A percentile compares a stretch with the other conserved stretches of the same genome.
Evolutionary conservation across 2,329 filamentous ascomycete species (phyloP).

Genomic region (Zymoseptoria tritici): DNA sequence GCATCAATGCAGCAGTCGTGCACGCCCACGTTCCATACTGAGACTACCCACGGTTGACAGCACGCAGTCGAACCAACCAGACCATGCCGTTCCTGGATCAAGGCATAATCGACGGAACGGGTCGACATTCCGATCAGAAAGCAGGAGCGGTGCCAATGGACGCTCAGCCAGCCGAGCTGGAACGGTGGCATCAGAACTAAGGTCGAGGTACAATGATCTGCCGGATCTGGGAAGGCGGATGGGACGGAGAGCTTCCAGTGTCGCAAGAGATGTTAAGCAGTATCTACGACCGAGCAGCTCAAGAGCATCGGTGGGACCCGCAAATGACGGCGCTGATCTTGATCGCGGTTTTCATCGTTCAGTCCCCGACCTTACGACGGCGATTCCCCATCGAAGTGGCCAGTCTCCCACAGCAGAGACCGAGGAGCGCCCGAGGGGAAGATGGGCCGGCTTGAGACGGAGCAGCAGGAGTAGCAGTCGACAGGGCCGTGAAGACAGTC

Average conservation of each 20-base stretch:
- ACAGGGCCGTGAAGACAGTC: neutral
- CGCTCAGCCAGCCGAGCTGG: conserved; percentile 16
- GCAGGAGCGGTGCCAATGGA: conserved; percentile 10
- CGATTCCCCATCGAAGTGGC: conserved; percentile 19
- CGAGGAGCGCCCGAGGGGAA: conserved; percentile 8
- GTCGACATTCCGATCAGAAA: conserved; percentile 12
- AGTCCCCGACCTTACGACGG: neutral
- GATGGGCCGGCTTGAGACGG: conserved; percentile 6
- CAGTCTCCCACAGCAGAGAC: conserved; percentile 13
- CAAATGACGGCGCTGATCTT: neutral
- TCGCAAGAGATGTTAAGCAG: conserved; percentile 24
- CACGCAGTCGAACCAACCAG: conserved; percentile 5
- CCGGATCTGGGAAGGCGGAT: conserved; percentile 8
- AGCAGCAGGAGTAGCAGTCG: neutral
- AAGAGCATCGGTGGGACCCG: neutral
- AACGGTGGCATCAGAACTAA: conserved; percentile 16
- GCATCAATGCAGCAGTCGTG: neutral
- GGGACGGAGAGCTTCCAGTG: conserved; percentile 5
- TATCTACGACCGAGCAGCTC: conserved; percentile 33
- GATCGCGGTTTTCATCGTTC: neutral
- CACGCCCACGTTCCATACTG: neutral
- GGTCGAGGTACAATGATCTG: neutral
- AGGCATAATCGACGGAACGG: conserved; percentile 6
- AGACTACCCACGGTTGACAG: conserved; percentile 2
- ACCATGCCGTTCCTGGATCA: conserved; percentile 5